These are phyloP conservation scores for Hyparrhenia diplandra DNA, from an alignment of 176 grass and related monocot genomes.

Conservation along the genomic window DNA sequence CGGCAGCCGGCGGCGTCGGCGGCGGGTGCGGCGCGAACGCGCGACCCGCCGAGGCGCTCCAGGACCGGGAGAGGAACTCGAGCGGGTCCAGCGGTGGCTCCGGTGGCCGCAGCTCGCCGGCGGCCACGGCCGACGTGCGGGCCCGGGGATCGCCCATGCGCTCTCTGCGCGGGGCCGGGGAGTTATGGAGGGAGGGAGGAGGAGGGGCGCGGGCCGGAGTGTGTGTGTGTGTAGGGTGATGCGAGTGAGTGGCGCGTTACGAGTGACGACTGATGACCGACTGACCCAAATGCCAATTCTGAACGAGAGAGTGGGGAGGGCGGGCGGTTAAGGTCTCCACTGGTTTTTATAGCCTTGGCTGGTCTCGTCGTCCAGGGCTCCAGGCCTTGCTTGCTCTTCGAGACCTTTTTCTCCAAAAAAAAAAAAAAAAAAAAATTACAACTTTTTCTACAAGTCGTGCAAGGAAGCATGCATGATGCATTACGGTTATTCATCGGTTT, in stretches of 20 bases:
- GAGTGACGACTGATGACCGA: not conserved
- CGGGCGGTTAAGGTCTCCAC: not conserved
- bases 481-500: no score
- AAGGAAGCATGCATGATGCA: no score
- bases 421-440: no score
- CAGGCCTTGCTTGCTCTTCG: no score
- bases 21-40: not conserved
- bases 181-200: not conserved
- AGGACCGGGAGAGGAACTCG: constrained; percentile 89
- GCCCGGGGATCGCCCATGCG: constrained; percentile 41
- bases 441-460: no score
- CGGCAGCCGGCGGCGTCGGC: constrained; percentile 20
- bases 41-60: constrained; percentile 64
- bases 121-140: constrained; percentile 7
- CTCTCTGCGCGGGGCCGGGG: not conserved
- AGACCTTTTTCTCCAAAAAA: no score
- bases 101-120: constrained; percentile 45
- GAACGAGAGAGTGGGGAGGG: not conserved
- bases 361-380: no score
- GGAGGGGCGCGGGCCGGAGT: not conserved
- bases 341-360: not conserved
- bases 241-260: constrained; percentile 5
- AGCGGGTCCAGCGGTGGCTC: constrained; percentile 65
- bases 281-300: not conserved
- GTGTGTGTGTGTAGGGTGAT: not conserved